Conservation (phyloP, 805 yeast genomes). For the Metschnikowia similis region DNA sequence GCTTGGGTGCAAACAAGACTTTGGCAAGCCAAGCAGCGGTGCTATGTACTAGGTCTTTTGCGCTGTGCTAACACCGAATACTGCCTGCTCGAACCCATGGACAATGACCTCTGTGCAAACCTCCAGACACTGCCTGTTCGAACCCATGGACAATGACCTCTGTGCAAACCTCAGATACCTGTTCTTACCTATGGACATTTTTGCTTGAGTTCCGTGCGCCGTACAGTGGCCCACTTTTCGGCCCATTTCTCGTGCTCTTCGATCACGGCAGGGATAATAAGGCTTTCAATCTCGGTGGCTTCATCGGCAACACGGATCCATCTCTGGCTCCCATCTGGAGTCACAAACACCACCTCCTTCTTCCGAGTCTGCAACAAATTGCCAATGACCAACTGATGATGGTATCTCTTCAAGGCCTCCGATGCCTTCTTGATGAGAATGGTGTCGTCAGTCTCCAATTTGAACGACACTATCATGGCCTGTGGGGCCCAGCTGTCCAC, state of each 20-base stretch:
- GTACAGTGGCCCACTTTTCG: not conserved
- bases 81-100: too few species aligned
- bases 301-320: constrained; percentile 45
- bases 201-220: too few species aligned
- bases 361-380: constrained; percentile 87
- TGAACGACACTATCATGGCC: constrained; percentile 92
- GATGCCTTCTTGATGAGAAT: constrained; percentile 72
- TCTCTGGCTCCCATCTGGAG: constrained; percentile 34
- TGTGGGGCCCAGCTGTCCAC: constrained; percentile 94
- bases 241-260: constrained; percentile 64
- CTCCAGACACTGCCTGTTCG: too few species aligned
- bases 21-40: too few species aligned
- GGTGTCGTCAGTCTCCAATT: constrained; percentile 79
- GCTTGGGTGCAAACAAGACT: not conserved
- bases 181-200: too few species aligned
- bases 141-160: too few species aligned
- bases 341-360: constrained; percentile 81
- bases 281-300: constrained; percentile 65
- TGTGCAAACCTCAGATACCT: too few species aligned
- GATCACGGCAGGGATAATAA: constrained; percentile 76
- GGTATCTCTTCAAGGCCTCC: constrained; percentile 77
- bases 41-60: too few species aligned
- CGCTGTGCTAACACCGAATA: too few species aligned
- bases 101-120: too few species aligned
- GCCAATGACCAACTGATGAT: constrained; percentile 93